Evolutionary conservation across 1,284 basidiomycete genomes (phyloP).

Genomic region (Hymenochaete sp.): DNA sequence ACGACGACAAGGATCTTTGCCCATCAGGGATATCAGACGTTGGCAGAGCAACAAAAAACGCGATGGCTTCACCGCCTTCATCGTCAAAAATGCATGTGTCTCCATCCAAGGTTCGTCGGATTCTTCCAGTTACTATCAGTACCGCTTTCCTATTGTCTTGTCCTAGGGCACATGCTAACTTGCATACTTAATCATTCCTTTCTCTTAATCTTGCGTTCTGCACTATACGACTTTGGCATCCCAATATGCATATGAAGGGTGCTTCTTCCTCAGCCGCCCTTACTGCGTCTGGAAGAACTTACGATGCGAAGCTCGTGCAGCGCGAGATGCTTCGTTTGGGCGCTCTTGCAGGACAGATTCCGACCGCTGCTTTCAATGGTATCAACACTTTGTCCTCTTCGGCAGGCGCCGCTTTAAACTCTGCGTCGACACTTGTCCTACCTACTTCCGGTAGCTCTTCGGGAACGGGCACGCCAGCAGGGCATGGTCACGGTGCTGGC

Average conservation of each 20-base stretch:
- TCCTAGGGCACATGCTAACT: not conserved
- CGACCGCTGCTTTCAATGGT: constrained; percentile 8
- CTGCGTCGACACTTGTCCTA: constrained; percentile 29
- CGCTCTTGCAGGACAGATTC: constrained; percentile 15
- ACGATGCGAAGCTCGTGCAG: constrained; percentile 19
- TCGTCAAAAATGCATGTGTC: constrained; percentile 39
- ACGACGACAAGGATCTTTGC: not conserved
- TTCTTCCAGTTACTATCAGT: not conserved
- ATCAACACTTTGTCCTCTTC: constrained; percentile 9
- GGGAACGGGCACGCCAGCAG: constrained; percentile 8
- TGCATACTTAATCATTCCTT: not conserved
- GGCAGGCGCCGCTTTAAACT: constrained; percentile 25
- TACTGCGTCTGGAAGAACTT: constrained; percentile 16
- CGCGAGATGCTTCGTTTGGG: constrained; percentile 20
- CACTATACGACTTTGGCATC: not conserved
- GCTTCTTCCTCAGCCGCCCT: constrained; percentile 12
- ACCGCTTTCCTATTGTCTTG: not conserved
- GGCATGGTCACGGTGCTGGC: constrained; percentile 22
- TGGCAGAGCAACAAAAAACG: no score
- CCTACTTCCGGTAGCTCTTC: constrained; percentile 24
- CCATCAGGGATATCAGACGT: constrained; percentile 3
- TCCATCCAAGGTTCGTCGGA: constrained; percentile 49
- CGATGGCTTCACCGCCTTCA: constrained; percentile 13
- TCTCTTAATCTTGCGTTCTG: not conserved
- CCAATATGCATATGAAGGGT: constrained; percentile 8